Evolutionary conservation across 768 basidiomycete genomes (phyloP).

Genomic region (Trametes punicea): DNA sequence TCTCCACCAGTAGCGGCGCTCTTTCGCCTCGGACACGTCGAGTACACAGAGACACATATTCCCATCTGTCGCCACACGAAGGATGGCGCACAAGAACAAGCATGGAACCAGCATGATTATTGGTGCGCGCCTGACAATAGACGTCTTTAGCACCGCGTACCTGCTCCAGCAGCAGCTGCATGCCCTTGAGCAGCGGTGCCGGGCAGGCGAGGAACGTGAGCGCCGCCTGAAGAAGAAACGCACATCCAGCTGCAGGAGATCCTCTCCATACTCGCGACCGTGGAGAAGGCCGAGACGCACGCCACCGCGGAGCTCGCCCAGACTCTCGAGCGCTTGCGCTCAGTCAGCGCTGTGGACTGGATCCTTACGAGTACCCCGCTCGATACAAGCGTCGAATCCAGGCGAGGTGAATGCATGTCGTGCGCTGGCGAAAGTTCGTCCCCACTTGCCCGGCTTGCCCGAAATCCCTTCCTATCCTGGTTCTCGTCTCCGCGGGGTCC

Average conservation of each 20-base stretch:
- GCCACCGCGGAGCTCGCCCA: constrained; percentile 13
- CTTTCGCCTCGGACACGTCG: background rate
- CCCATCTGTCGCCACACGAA: background rate
- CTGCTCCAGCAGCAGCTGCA: constrained; percentile 7
- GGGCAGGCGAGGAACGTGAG: background rate
- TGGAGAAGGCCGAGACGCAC: constrained; percentile 16
- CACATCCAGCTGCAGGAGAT: constrained; percentile 11
- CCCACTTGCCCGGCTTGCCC: background rate
- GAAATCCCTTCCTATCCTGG: background rate
- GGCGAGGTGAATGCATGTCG: background rate
- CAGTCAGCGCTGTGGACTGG: background rate
- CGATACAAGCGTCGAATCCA: background rate
- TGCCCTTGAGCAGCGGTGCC: constrained; percentile 14
- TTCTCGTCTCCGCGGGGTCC: constrained; percentile 10
- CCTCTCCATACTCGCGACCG: constrained; percentile 14
- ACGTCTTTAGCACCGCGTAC: constrained; percentile 12
- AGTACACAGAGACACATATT: background rate
- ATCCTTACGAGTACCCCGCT: background rate
- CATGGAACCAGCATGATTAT: background rate
- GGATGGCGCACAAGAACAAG: background rate
- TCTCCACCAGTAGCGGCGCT: background rate
- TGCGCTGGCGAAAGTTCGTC: background rate
- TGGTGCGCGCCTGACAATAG: background rate
- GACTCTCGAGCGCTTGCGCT: constrained; percentile 1
- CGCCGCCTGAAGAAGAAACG: constrained; percentile 7